Base-by-base conservation (phyloP, 352 stramenopile species). In the Thraustotheca clavata region DNA sequence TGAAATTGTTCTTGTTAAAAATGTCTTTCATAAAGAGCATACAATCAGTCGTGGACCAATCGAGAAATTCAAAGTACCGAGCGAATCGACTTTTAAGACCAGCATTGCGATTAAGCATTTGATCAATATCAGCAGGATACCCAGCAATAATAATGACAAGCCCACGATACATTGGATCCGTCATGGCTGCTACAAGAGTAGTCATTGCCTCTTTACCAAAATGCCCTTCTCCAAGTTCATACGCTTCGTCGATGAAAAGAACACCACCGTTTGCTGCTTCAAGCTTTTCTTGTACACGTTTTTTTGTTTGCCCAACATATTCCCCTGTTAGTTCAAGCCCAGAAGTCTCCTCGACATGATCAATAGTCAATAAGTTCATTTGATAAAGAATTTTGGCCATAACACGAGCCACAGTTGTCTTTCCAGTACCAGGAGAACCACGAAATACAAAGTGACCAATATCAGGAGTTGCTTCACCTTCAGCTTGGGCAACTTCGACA, bases 321-420 rank as follows among this genome's bases (percentile, higher is more conserved):
- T 92, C 71, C 67, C 83, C 89, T 0, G 94, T 94, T 31, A 98
- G 70, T 32, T 96, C 86, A 36, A 94, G 63, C 5, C 91, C 77
- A 20, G 84, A 93, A 11, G 75, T 84, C 61, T 96, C 89, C 8
- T 97, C 77, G 22, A 99, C 92, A 43, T 97, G 96, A 14, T 93
- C 88, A 5, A 88, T 92, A 18, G 81, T 79, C 52, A 98, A 70
- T 1, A 97, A 76, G 14, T 88, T 91, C 70, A 99, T 87, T 18
- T 88, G 76, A 67, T 97, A 88, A 46, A 98, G 89, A 54, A 98
- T 94, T 62, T 96, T 86, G 2, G 89, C 94, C 70, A 99, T 89
- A 5, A 88, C 76, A 20, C 90, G 79, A 11, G 94, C 93, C 0
- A 99, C 90, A 1, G 80, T 93, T 1, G 84, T 96, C 69, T 96